phyloP scores from a whole-genome alignment of 371 early-diverging fungal genomes.

The Blakeslea trispora region DNA sequence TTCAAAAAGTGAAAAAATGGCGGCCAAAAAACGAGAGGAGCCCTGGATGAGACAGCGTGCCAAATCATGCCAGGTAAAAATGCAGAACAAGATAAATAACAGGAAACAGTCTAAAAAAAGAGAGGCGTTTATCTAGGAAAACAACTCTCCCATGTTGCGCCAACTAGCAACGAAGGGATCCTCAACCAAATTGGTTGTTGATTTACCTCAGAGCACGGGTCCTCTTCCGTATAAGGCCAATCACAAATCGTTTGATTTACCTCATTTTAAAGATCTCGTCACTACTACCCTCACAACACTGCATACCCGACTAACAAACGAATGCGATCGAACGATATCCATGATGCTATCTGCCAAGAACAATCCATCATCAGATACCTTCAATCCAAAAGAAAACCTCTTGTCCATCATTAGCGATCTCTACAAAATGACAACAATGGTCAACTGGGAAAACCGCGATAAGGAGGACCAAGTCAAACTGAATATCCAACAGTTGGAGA shows the following conservation, averaged over 20 bases:
- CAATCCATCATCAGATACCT: constrained; percentile 4
- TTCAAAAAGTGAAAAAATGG: constrained; percentile 28
- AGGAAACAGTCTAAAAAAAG: too few species aligned
- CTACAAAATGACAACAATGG: constrained; percentile 51
- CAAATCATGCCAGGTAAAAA: constrained; percentile 38
- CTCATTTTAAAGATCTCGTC: constrained; percentile 31
- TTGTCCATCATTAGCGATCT: constrained; percentile 32
- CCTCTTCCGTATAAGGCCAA: constrained; percentile 11
- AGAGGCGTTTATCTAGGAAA: constrained; percentile 27
- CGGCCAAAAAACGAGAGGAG: constrained; percentile 13
- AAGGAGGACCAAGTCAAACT: constrained; percentile 11
- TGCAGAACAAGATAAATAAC: too few species aligned
- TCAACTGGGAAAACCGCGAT: constrained; percentile 33
- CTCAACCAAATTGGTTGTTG: background rate
- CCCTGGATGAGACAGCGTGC: constrained; percentile 35
- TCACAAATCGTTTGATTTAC: constrained; percentile 11
- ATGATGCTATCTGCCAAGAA: constrained; percentile 15
- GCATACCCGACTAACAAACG: constrained; percentile 42
- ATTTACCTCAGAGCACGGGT: constrained; percentile 6
- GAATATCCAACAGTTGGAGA: constrained; percentile 5
- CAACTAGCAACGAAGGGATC: constrained; percentile 32
- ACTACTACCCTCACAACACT: constrained; percentile 47
- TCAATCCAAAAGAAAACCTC: constrained; percentile 30
- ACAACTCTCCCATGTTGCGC: constrained; percentile 30
- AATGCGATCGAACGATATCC: constrained; percentile 40